phyloP scores from a whole-genome alignment of 371 early-diverging fungal genomes.

The Homolaphlyctis polyrhiza region DNA sequence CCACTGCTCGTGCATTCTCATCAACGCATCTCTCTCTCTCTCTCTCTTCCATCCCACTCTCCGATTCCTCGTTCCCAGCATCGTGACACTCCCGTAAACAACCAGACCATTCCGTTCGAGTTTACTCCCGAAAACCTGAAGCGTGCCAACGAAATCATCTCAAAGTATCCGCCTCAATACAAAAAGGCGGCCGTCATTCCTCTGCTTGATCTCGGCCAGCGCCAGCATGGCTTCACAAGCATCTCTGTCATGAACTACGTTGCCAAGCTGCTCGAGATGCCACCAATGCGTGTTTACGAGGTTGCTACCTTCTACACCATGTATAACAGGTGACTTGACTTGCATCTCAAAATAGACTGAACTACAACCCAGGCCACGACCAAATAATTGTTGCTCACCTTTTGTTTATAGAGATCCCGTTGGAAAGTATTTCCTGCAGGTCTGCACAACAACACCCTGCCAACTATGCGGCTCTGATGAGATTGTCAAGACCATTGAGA shows the following conservation, averaged over 20 bases:
- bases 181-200: slow-evolving; percentile 97
- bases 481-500: slow-evolving; percentile 81
- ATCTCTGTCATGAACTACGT: slow-evolving; percentile 96
- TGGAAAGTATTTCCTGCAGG: slow-evolving; percentile 95
- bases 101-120: slow-evolving; percentile 78
- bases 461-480: slow-evolving; percentile 89
- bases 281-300: slow-evolving; percentile 98
- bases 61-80: no score
- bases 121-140: slow-evolving; percentile 75
- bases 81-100: slow-evolving; percentile 89
- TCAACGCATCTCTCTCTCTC: no score
- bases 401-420: slow-evolving; percentile 80
- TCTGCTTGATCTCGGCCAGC: slow-evolving; percentile 90
- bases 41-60: no score
- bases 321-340: slow-evolving; percentile 78
- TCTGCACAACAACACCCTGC: slow-evolving; percentile 98
- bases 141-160: slow-evolving; percentile 80
- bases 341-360: neutral
- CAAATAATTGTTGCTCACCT: neutral
- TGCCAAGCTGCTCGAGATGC: slow-evolving; percentile 88
- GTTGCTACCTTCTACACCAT: slow-evolving; percentile 99
- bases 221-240: slow-evolving; percentile 83
- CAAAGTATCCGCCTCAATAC: slow-evolving; percentile 95
- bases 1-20: no score
- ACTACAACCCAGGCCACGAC: neutral